Evolutionary conservation across 192 early-diverging fungal genomes (phyloP), one percentile per base, ranked within the genome.

Genomic region (Paraglomus occultum): DNA sequence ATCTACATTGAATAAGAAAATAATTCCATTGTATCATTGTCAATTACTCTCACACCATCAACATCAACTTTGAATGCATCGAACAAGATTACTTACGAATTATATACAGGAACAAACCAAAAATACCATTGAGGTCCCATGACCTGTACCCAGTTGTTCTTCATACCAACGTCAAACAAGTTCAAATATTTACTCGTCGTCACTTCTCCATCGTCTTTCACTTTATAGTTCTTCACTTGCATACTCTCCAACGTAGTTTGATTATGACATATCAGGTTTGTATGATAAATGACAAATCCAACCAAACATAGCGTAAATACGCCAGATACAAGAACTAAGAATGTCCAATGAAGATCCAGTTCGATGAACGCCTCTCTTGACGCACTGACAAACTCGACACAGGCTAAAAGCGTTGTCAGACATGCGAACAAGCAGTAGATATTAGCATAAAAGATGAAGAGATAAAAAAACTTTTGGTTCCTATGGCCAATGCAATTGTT

Each of bases 121-220:
- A 79, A 63, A 18, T 67, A 68, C 79, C 84, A 79, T 5, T 53
- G 51, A 22, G 81, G 69, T 1, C 87, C 87, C 71, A 89, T 77
- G 0, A 87, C 82, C 73, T 87, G 85, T 8, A 67, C 59, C 58
- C 84, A 84, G 74, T 89, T 89, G 66, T 74, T 74, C 74, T 51
- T 76, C 22, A 22, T 57, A 8, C 78, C 78, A 7, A 79, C 54
- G 60, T 79, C 78, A 71, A 79, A 79, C 3, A 79, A 71, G 46
- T 79, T 79, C 43, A 76, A 51, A 46, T 72, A 45, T 45, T 75
- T 74, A 67, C 74, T 79, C 46, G 71, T 65, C 55, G 73, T 76
- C 7, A 79, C 74, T 53, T 73, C 74, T 1, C 72, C 72, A 51
- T 63, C 52, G 12, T 64, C 57, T 15, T 69, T 75, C 12, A 76